These are phyloP conservation scores for Myotisia sp. DNA, from an alignment of 2,329 filamentous ascomycete genomes.

Conservation along the genomic window DNA sequence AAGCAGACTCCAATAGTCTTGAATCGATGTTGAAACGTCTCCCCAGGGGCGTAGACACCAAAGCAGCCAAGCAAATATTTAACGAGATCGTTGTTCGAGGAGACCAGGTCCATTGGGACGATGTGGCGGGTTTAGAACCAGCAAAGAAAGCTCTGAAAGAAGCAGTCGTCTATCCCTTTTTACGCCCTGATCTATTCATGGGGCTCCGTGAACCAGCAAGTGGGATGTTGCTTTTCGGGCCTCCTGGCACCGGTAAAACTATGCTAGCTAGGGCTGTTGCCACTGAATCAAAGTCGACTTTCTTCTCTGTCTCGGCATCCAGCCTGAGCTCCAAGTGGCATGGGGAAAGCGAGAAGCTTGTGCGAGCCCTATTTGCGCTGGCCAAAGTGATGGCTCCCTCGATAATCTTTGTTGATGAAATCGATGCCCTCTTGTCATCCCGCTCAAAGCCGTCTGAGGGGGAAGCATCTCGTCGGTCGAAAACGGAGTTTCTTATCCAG, in stretches of 20 bases:
- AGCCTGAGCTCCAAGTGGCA: conserved; percentile 92
- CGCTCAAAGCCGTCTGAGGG: conserved; percentile 67
- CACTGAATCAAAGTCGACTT: conserved; percentile 85
- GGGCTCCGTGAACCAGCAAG: conserved; percentile 84
- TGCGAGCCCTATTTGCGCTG: conserved; percentile 78
- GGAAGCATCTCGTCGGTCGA: conserved; percentile 83
- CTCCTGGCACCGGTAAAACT: conserved; percentile 95
- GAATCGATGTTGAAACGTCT: conserved; percentile 58
- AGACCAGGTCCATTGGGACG: conserved; percentile 87
- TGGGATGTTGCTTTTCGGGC: conserved; percentile 91
- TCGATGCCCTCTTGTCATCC: conserved; percentile 80
- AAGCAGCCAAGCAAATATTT: conserved; percentile 76
- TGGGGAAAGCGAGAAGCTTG: conserved; percentile 91
- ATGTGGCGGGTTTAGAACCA: conserved; percentile 78
- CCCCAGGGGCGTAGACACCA: conserved; percentile 66
- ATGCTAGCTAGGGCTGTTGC: conserved; percentile 93
- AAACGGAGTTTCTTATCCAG: conserved; percentile 94
- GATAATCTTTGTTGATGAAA: conserved; percentile 98
- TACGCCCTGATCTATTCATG: conserved; percentile 90
- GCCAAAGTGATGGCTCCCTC: conserved; percentile 79
- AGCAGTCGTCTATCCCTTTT: conserved; percentile 90
- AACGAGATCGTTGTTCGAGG: conserved; percentile 93
- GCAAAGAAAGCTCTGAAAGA: conserved; percentile 89
- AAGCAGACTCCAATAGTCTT: no score
- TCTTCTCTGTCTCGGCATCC: conserved; percentile 92